Percentiles rank a stretch among this genome's conserved stretches.
These are phyloP conservation scores for Trichophyton benhamiae DNA, from an alignment of 2,329 filamentous ascomycete species.

Conservation along the genomic window DNA sequence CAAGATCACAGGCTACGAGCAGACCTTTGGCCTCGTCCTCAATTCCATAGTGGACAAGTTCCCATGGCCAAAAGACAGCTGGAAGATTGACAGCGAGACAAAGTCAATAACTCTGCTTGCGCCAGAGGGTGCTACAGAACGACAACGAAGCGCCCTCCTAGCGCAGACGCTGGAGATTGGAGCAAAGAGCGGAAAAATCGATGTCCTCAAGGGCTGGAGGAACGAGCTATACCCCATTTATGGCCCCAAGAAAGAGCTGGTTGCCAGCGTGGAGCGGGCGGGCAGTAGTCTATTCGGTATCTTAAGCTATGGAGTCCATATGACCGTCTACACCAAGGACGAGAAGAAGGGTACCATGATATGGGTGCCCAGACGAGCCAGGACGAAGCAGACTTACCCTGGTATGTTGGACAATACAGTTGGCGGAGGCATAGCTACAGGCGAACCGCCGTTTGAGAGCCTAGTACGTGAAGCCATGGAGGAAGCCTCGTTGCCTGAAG, in stretches of 20 bases:
- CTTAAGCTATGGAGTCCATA: slow-evolving; percentile 67
- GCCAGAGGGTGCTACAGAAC: slow-evolving; percentile 45
- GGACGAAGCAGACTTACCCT: slow-evolving; percentile 72
- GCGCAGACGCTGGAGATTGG: slow-evolving; percentile 52
- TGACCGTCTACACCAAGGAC: slow-evolving; percentile 57
- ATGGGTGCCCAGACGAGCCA: slow-evolving; percentile 70
- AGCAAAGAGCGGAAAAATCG: slow-evolving; percentile 58
- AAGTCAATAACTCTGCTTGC: slow-evolving; percentile 51
- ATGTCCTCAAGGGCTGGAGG: slow-evolving; percentile 65
- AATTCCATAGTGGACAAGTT: slow-evolving; percentile 35
- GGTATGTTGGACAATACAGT: slow-evolving; percentile 94
- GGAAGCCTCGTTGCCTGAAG: slow-evolving; percentile 68
- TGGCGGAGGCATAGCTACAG: slow-evolving; percentile 70
- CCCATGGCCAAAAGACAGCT: slow-evolving; percentile 41
- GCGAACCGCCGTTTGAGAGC: slow-evolving; percentile 68
- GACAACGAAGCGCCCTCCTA: slow-evolving; percentile 48
- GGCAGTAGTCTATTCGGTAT: slow-evolving; percentile 63
- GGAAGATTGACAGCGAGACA: slow-evolving; percentile 47
- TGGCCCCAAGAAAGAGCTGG: slow-evolving; percentile 41
- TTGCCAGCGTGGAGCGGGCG: slow-evolving; percentile 66
- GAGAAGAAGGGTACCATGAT: slow-evolving; percentile 52
- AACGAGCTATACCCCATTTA: slow-evolving; percentile 72
- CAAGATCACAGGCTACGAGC: slow-evolving; percentile 53
- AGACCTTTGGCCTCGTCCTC: slow-evolving; percentile 49
- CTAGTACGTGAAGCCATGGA: slow-evolving; percentile 77